phyloP scores from a whole-genome alignment of 495 filamentous ascomycete genomes.

The Tuber umbilicatum region DNA sequence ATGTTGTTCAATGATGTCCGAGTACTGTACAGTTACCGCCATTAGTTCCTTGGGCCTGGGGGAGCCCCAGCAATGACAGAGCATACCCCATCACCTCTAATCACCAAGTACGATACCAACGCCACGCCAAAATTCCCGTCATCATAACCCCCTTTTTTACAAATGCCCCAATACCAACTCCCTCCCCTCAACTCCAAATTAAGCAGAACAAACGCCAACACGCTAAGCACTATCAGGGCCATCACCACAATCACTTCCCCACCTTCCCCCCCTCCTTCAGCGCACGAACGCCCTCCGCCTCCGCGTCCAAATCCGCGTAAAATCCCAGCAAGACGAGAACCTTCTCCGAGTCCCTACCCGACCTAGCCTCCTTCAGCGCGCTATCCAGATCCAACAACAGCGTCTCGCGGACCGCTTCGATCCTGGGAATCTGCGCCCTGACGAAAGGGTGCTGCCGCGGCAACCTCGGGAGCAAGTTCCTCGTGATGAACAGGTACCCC shows the following conservation, averaged over 20 bases:
- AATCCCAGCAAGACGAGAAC: slow-evolving; percentile 65
- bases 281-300: slow-evolving; percentile 64
- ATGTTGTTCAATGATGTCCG: not conserved
- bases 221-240: not conserved
- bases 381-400: slow-evolving; percentile 75
- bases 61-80: not conserved
- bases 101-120: not conserved
- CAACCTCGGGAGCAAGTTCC: slow-evolving; percentile 45
- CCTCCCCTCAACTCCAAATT: not conserved
- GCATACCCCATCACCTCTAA: not conserved
- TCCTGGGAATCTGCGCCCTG: slow-evolving; percentile 51
- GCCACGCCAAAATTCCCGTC: not conserved
- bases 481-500: slow-evolving; percentile 45
- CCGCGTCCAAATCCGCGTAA: slow-evolving; percentile 71
- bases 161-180: not conserved
- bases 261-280: slow-evolving; percentile 49
- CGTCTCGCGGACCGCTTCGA: slow-evolving; percentile 62
- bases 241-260: not conserved
- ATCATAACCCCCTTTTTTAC: not conserved
- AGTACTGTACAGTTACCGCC: too few relatives aligned
- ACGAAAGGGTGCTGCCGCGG: slow-evolving; percentile 60
- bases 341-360: slow-evolving; percentile 50
- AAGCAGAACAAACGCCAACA: not conserved
- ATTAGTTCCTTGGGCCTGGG: not conserved
- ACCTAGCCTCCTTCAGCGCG: slow-evolving; percentile 64